Conservation (phyloP, 2,329 filamentous ascomycete species). For the Cercospora sojina region DNA sequence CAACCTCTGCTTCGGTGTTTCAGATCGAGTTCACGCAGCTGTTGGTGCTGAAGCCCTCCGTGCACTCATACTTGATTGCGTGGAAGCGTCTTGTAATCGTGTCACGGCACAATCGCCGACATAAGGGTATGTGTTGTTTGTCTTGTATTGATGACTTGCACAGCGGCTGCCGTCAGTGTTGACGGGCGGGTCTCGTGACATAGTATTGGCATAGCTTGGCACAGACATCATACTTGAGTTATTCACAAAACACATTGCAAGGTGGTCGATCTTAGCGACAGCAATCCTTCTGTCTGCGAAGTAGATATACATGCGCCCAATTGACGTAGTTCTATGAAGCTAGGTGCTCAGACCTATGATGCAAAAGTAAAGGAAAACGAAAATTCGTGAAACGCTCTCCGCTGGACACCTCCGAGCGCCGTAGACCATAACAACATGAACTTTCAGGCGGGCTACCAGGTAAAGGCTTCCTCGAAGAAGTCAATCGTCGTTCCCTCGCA, state of each 20-base stretch:
- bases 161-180: background rate
- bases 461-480: slow-evolving; percentile 77
- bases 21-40: background rate
- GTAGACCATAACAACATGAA: background rate
- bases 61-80: background rate
- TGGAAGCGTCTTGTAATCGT: background rate
- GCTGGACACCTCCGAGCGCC: background rate
- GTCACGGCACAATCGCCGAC: background rate
- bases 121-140: background rate
- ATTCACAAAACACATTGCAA: background rate
- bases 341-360: background rate
- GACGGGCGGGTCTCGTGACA: background rate
- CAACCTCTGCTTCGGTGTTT: background rate
- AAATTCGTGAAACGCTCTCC: background rate
- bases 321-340: background rate
- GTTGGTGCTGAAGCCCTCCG: background rate
- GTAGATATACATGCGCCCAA: background rate
- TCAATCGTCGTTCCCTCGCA: slow-evolving; percentile 68
- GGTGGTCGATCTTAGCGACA: background rate
- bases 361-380: background rate
- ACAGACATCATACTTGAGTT: background rate
- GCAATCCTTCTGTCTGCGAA: background rate
- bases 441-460: slow-evolving; percentile 48
- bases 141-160: background rate
- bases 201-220: background rate